A percentile compares a stretch with the other conserved stretches of the same genome.
phyloP scores from a whole-genome alignment of 768 basidiomycete genomes.

The Suillus subalutaceus region DNA sequence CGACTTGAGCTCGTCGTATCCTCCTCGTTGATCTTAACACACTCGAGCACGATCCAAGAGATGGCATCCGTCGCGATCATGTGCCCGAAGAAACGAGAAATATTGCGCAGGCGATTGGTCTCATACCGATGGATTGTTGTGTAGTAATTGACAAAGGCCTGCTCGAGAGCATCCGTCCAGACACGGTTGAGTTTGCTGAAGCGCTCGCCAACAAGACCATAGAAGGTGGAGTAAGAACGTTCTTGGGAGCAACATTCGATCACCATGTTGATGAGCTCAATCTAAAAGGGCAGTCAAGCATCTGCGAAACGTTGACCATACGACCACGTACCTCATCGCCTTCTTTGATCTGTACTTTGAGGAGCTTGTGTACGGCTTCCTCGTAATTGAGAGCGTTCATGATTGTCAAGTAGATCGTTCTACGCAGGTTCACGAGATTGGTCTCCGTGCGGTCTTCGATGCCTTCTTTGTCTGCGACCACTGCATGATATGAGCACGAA shows the following conservation, averaged over 20 bases:
- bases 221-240: constrained; percentile 96
- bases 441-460: constrained; percentile 96
- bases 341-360: constrained; percentile 89
- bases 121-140: constrained; percentile 98
- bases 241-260: constrained; percentile 99
- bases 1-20: constrained; percentile 95
- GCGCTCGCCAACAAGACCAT: constrained; percentile 93
- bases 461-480: constrained; percentile 78
- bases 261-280: constrained; percentile 97
- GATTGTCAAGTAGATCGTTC: constrained; percentile 95
- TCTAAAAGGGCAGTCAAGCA: constrained; percentile 46
- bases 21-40: constrained; percentile 93
- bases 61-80: constrained; percentile 84
- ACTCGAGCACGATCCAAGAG: constrained; percentile 85
- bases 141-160: constrained; percentile 89
- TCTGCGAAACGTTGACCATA: neutral
- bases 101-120: constrained; percentile 96
- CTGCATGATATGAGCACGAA: constrained; percentile 36
- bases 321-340: constrained; percentile 81
- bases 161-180: constrained; percentile 90
- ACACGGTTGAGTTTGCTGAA: constrained; percentile 95
- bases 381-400: constrained; percentile 99
- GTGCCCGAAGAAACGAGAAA: constrained; percentile 96
- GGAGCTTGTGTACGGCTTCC: constrained; percentile 97
- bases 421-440: constrained; percentile 91